A percentile compares a stretch with the other conserved stretches of the same genome.
These are phyloP conservation scores for Cyanophora paradoxa DNA, from an alignment of 78 protist genomes.

Conservation along the genomic window DNA sequence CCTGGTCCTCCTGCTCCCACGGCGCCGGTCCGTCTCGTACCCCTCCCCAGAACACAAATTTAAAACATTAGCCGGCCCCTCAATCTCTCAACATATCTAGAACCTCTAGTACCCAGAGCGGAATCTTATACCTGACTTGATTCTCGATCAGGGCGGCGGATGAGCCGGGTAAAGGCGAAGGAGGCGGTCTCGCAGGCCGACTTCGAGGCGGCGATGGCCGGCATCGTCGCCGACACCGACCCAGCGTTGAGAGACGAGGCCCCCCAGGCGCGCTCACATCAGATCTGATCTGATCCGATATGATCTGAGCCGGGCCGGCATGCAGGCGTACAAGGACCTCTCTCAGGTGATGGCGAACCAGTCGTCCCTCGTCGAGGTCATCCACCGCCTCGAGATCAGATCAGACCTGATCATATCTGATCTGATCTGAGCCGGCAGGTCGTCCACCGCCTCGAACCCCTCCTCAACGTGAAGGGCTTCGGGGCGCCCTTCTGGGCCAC, in stretches of 20 bases:
- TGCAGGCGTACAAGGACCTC: not conserved
- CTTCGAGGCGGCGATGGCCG: slow-evolving; percentile 15
- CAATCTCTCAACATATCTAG: too few species aligned
- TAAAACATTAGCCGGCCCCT: too few species aligned
- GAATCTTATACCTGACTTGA: too few species aligned
- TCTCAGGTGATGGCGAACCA: slow-evolving; percentile 31
- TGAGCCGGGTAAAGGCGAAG: slow-evolving; percentile 12
- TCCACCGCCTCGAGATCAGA: too few species aligned
- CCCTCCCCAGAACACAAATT: too few species aligned
- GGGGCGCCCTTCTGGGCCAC: too few species aligned
- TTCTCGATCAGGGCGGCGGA: too few species aligned
- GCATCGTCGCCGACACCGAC: slow-evolving; percentile 29
- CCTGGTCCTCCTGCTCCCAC: slow-evolving; percentile 32
- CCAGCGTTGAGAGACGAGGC: slow-evolving; percentile 24
- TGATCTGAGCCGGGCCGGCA: not conserved
- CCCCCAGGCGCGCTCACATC: slow-evolving; percentile 18
- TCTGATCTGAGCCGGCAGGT: too few species aligned
- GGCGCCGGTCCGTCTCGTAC: too few species aligned
- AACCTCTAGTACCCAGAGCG: too few species aligned
- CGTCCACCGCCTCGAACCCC: slow-evolving; percentile 1
- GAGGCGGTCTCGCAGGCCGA: not conserved
- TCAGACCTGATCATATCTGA: too few species aligned
- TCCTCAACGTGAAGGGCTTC: slow-evolving; percentile 11
- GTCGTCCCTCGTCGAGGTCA: slow-evolving; percentile 20
- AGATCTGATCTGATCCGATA: too few species aligned